Conservation (phyloP, 306 rosid genomes). For the Cajanus cajan region DNA sequence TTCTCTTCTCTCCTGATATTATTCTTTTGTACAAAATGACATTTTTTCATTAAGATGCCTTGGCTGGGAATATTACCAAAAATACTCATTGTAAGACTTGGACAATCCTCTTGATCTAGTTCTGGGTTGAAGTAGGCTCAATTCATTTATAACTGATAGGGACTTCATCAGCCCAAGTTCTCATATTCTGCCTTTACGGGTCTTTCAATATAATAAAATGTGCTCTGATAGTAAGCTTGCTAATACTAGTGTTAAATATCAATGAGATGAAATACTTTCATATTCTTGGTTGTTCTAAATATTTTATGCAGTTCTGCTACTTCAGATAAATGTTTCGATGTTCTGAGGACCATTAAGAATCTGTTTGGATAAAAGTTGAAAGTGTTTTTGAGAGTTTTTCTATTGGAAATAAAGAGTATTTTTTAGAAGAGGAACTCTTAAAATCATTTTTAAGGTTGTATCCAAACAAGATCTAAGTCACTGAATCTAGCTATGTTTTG, state of each 20-base stretch:
- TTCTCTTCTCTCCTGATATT: background rate
- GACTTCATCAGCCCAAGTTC: background rate
- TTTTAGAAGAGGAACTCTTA: too few relatives aligned
- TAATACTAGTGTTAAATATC: constrained; percentile 15
- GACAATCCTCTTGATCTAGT: background rate
- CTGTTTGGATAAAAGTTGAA: too few relatives aligned
- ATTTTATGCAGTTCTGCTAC: background rate
- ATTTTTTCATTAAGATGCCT: background rate
- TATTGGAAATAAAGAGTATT: too few relatives aligned
- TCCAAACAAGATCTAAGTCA: too few relatives aligned
- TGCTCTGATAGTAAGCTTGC: constrained; percentile 9
- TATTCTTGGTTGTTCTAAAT: constrained; percentile 4
- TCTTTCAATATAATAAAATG: background rate
- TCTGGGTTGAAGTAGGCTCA: background rate
- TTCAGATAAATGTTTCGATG: constrained; percentile 16
- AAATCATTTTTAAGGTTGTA: too few relatives aligned
- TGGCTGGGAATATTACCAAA: background rate
- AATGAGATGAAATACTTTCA: background rate
- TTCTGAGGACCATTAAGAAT: constrained; percentile 8
- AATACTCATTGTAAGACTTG: background rate
- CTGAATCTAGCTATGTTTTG: constrained; percentile 1
- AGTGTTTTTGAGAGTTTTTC: too few relatives aligned
- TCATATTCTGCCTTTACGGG: background rate
- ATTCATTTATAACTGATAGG: background rate
- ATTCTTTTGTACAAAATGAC: background rate